Evolutionary conservation across 2,329 filamentous ascomycete species (phyloP).

Genomic region (Seiridium cupressi): DNA sequence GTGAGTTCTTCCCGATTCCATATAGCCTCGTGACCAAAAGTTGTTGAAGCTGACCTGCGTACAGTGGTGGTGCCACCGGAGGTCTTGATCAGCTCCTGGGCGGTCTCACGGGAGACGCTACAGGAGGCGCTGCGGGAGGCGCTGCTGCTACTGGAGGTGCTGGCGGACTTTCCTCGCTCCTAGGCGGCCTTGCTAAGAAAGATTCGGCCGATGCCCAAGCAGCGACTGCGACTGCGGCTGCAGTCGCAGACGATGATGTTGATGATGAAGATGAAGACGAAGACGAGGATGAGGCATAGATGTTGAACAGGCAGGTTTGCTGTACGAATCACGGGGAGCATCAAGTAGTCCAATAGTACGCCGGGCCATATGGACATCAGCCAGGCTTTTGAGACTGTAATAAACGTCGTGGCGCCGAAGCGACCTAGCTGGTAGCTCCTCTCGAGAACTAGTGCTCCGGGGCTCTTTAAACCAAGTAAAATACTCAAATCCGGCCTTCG

Average conservation of each 20-base stretch:
- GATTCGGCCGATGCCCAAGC: neutral
- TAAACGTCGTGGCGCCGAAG: no score
- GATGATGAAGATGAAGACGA: constrained; percentile 2
- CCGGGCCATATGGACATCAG: no score
- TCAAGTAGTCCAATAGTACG: no score
- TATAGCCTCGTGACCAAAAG: neutral
- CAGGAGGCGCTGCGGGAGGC: neutral
- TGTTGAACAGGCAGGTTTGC: neutral
- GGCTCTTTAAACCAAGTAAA: no score
- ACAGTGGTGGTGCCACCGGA: constrained; percentile 4
- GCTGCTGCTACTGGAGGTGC: neutral
- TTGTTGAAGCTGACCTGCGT: neutral
- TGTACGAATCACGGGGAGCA: neutral
- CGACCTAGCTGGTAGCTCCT: no score
- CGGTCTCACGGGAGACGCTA: constrained; percentile 6
- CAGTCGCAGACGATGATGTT: neutral
- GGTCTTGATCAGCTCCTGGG: constrained; percentile 7
- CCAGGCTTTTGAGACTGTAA: no score
- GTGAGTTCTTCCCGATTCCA: neutral
- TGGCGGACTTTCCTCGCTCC: neutral
- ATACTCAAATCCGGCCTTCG: no score
- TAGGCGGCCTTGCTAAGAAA: constrained; percentile 1
- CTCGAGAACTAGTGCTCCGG: no score
- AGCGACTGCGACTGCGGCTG: neutral
- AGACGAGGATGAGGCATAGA: neutral